A percentile compares a stretch with the other conserved stretches of the same genome.
phyloP scores from a whole-genome alignment of 768 basidiomycete species.

The Psilocybe azurescens region DNA sequence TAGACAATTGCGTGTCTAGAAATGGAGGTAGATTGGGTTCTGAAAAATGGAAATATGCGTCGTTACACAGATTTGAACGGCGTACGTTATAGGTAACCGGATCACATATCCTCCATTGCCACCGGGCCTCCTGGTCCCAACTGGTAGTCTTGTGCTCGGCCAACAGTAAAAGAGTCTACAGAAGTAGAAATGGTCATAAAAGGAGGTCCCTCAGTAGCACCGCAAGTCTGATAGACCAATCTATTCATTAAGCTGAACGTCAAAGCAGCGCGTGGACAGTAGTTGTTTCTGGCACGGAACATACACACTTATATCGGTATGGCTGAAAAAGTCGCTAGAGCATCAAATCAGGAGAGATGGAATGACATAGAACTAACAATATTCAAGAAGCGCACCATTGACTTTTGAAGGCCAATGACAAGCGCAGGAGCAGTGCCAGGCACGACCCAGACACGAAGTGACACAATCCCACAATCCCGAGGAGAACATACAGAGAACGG shows the following conservation, averaged over 20 bases:
- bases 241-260: not conserved
- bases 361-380: not conserved
- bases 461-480: not conserved
- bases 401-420: not conserved
- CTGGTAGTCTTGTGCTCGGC: not conserved
- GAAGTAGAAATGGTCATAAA: not conserved
- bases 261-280: not conserved
- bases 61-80: not conserved
- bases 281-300: not conserved
- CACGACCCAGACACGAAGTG: not conserved
- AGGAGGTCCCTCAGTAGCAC: not conserved
- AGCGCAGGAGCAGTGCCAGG: not conserved
- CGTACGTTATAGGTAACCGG: not conserved
- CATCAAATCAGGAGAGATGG: not conserved
- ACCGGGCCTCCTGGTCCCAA: not conserved
- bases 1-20: not conserved
- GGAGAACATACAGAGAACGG: not conserved
- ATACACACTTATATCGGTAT: not conserved
- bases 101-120: not conserved
- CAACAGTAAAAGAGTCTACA: not conserved
- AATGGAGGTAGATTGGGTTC: constrained; percentile 2
- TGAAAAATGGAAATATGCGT: not conserved
- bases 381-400: not conserved
- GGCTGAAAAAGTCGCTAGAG: not conserved
- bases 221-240: not conserved